A percentile compares a stretch with the other conserved stretches of the same genome.
Evolutionary conservation across 2,329 filamentous ascomycete genomes (phyloP).

Genomic region (Fusarium sp.): DNA sequence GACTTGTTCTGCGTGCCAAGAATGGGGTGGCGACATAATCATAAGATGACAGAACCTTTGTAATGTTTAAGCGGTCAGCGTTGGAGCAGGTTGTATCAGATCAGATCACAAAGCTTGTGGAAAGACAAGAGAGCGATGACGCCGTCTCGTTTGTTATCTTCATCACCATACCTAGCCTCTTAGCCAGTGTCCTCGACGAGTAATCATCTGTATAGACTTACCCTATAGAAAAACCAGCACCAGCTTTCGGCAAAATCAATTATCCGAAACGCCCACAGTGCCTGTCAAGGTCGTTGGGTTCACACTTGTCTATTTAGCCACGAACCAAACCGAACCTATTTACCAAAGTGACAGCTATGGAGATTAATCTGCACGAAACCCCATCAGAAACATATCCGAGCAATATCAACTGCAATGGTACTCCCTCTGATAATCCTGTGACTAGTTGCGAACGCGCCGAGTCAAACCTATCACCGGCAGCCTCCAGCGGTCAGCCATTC

Average conservation of each 20-base stretch:
- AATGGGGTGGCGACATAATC: too few species aligned
- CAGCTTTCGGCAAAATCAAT: neutral
- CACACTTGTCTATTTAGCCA: neutral
- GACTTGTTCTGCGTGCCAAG: too few species aligned
- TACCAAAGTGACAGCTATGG: neutral
- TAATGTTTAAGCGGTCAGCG: too few species aligned
- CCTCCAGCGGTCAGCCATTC: neutral
- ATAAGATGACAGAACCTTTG: too few species aligned
- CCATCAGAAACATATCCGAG: neutral
- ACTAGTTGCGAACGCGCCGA: neutral
- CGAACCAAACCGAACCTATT: neutral
- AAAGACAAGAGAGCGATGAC: too few species aligned
- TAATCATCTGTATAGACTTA: too few species aligned
- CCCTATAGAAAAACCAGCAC: too few species aligned
- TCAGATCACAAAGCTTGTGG: too few species aligned
- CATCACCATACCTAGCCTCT: too few species aligned
- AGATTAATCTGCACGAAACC: neutral
- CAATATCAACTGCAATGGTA: neutral
- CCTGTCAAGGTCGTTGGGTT: neutral
- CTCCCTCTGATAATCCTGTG: neutral
- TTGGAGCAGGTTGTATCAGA: too few species aligned
- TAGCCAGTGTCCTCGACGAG: too few species aligned
- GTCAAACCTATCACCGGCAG: neutral
- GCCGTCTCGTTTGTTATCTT: too few species aligned
- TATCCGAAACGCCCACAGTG: neutral